Evolutionary conservation across 495 filamentous ascomycete genomes (phyloP).

Genomic region (Letharia lupina): DNA sequence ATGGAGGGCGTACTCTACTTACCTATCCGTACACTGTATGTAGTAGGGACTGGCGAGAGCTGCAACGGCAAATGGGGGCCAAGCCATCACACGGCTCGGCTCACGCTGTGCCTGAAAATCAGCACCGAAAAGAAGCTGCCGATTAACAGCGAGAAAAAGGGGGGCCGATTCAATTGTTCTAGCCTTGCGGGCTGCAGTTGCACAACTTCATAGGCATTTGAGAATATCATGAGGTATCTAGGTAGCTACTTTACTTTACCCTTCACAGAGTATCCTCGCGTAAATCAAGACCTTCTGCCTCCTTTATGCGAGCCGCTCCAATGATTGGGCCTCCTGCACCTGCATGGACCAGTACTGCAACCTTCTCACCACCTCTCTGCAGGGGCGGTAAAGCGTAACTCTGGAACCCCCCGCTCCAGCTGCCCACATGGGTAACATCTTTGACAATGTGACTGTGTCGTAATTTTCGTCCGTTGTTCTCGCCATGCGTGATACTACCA

Average conservation of each 20-base stretch:
- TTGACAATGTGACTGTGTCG: constrained; percentile 6
- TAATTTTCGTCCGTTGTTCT: constrained; percentile 6
- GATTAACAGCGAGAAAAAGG: too few relatives aligned
- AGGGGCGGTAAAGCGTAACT: not conserved
- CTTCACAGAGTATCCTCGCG: not conserved
- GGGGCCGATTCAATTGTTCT: not conserved
- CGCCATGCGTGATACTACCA: constrained; percentile 8
- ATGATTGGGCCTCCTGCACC: constrained; percentile 8
- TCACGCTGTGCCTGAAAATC: not conserved
- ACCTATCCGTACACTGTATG: too few relatives aligned
- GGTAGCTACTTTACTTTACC: not conserved
- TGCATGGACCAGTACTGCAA: constrained; percentile 11
- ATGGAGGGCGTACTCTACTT: not conserved
- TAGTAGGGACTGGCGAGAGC: too few relatives aligned
- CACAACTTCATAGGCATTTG: too few relatives aligned
- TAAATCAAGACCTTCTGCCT: not conserved
- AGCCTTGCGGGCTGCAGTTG: not conserved
- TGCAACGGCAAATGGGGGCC: too few relatives aligned
- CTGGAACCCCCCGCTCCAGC: constrained; percentile 6
- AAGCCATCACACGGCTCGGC: not conserved
- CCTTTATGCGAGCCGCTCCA: constrained; percentile 8
- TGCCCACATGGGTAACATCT: constrained; percentile 1
- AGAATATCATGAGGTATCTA: not conserved
- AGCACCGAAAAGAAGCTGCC: too few relatives aligned
- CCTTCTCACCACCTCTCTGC: constrained; percentile 3